phyloP scores from a whole-genome alignment of 78 protist genomes.

The Isochrysis galbana region DNA sequence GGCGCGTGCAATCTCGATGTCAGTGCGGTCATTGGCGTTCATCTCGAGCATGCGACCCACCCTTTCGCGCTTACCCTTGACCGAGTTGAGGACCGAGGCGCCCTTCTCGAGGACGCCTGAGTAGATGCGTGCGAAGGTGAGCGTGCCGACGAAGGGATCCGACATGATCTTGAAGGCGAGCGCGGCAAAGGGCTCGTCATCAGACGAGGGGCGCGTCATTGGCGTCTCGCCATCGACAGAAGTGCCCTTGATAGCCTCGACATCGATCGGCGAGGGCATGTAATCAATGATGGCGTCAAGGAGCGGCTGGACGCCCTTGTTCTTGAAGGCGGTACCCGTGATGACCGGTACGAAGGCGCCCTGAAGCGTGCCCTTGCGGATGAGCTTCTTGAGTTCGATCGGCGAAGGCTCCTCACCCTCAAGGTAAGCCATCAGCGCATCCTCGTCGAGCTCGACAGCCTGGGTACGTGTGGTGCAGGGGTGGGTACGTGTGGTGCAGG shows the following conservation, averaged over 20 bases:
- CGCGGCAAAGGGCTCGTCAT: conserved; percentile 43
- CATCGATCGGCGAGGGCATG: conserved; percentile 87
- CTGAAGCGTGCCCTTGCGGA: conserved; percentile 64
- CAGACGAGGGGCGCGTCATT: conserved; percentile 5
- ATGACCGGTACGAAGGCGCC: conserved; percentile 81
- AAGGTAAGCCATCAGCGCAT: too few relatives aligned
- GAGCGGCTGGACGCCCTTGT: conserved; percentile 90
- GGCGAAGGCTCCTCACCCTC: too few relatives aligned
- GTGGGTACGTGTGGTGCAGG: too few relatives aligned
- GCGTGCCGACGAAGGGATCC: conserved; percentile 43
- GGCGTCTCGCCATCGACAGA: not conserved
- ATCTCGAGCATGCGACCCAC: conserved; percentile 82
- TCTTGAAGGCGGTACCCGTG: conserved; percentile 88
- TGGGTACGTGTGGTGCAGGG: too few relatives aligned
- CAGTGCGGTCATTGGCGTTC: conserved; percentile 85
- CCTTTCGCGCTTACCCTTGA: not conserved
- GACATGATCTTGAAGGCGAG: conserved; percentile 81
- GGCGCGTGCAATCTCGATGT: conserved; percentile 50
- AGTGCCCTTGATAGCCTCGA: not conserved
- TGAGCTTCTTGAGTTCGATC: conserved; percentile 20
- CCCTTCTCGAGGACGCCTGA: not conserved
- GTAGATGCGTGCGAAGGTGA: conserved; percentile 69
- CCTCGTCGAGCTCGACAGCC: too few relatives aligned
- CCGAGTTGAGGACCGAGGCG: conserved; percentile 13
- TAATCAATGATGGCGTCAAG: conserved; percentile 82